A percentile compares a stretch with the other conserved stretches of the same genome.
Evolutionary conservation across 345 rosid genomes (phyloP).

Genomic region (Adansonia digitata): DNA sequence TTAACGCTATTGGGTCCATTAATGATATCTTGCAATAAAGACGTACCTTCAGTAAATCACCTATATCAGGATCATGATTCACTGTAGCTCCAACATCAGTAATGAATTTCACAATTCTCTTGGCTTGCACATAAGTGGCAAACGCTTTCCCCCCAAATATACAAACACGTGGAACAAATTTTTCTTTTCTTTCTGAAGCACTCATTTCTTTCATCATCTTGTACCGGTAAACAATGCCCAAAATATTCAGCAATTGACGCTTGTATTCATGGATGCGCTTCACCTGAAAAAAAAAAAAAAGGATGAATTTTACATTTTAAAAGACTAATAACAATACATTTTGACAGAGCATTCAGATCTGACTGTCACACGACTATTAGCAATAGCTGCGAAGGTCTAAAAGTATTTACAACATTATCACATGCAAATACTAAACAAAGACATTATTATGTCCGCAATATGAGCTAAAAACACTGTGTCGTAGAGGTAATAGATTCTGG

Average conservation of each 20-base stretch:
- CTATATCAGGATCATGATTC: slow-evolving; percentile 69
- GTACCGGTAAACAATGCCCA: slow-evolving; percentile 69
- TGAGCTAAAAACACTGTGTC: not conserved
- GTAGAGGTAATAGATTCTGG: not conserved
- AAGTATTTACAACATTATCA: not conserved
- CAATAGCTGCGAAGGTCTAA: not conserved
- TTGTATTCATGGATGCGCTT: slow-evolving; percentile 82
- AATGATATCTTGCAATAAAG: slow-evolving; percentile 5
- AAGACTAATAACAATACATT: not conserved
- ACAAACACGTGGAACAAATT: slow-evolving; percentile 64
- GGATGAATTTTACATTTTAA: not conserved
- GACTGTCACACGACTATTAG: not conserved
- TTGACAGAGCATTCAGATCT: not conserved
- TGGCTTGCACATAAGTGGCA: slow-evolving; percentile 75
- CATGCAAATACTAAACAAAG: not conserved
- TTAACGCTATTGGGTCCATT: slow-evolving; percentile 18
- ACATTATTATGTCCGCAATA: not conserved
- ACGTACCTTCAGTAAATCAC: slow-evolving; percentile 65
- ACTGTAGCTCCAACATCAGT: slow-evolving; percentile 64
- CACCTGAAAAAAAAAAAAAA: slow-evolving; percentile 32
- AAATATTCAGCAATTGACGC: slow-evolving; percentile 62
- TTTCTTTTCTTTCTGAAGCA: slow-evolving; percentile 42
- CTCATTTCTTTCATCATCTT: slow-evolving; percentile 78
- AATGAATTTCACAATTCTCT: slow-evolving; percentile 72
- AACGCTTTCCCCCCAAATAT: slow-evolving; percentile 85